phyloP scores from a whole-genome alignment of 73 alveolate genomes.

The Uronychia setigera region DNA sequence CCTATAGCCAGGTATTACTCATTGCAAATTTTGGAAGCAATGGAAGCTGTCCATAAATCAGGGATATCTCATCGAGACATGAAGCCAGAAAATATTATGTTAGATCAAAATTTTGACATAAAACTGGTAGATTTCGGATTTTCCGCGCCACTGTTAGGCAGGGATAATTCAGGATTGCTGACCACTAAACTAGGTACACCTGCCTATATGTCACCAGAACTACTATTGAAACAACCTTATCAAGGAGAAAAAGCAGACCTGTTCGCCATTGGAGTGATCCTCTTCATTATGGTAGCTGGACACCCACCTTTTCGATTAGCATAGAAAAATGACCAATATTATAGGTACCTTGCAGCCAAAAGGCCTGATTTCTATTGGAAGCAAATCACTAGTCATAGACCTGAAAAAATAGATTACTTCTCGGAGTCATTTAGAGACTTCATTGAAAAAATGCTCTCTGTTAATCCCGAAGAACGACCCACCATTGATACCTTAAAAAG shows the following conservation, averaged over 20 bases:
- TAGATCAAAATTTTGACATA: constrained; percentile 74
- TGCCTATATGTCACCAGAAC: constrained; percentile 78
- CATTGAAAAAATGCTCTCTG: constrained; percentile 65
- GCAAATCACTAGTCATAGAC: neutral
- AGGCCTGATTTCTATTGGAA: constrained; percentile 11
- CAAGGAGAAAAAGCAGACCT: constrained; percentile 70
- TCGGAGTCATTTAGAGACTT: constrained; percentile 66
- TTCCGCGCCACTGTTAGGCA: constrained; percentile 21
- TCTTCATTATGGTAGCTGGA: constrained; percentile 65
- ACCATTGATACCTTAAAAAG: constrained; percentile 68
- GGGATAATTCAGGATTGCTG: constrained; percentile 35
- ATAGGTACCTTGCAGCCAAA: neutral
- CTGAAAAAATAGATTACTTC: constrained; percentile 10
- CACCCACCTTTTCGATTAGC: constrained; percentile 61
- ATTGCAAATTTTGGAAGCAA: constrained; percentile 65
- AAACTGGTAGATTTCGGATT: constrained; percentile 92
- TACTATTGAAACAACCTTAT: constrained; percentile 45
- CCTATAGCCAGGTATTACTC: constrained; percentile 51
- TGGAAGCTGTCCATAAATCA: constrained; percentile 63
- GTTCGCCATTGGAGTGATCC: constrained; percentile 70
- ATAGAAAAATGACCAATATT: constrained; percentile 17
- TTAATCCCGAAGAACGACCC: constrained; percentile 74
- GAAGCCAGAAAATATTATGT: constrained; percentile 84
- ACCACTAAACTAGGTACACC: constrained; percentile 58
- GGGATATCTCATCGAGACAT: constrained; percentile 88